Evolutionary conservation across 2,329 filamentous ascomycete genomes (phyloP).

Genomic region (Knufia petricola): DNA sequence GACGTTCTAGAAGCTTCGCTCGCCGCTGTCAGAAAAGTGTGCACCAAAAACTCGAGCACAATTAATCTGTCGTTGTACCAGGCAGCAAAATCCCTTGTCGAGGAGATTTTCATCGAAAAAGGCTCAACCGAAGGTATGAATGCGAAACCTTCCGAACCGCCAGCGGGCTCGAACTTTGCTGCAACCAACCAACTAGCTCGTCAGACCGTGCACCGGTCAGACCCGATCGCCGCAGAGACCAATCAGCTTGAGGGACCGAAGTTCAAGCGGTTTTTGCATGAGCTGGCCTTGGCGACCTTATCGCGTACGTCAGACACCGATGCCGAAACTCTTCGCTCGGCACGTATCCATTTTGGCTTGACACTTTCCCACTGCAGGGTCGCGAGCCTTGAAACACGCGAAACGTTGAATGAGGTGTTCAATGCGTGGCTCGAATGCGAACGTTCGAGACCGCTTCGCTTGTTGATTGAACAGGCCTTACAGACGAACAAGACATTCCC

Average conservation of each 20-base stretch:
- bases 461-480: conserved; percentile 12
- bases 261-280: conserved; percentile 7
- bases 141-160: not conserved
- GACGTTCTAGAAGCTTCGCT: conserved; percentile 16
- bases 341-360: conserved; percentile 18
- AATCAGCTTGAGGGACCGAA: not conserved
- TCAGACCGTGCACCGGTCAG: too few species aligned
- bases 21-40: conserved; percentile 14
- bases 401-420: conserved; percentile 20
- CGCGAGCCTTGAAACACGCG: conserved; percentile 7
- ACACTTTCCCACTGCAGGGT: conserved; percentile 13
- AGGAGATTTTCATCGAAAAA: conserved; percentile 6
- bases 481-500: not conserved
- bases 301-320: conserved; percentile 12
- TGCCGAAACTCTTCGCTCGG: conserved; percentile 15
- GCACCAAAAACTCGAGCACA: conserved; percentile 7
- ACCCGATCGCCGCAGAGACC: not conserved
- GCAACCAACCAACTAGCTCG: not conserved
- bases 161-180: not conserved
- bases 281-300: conserved; percentile 10
- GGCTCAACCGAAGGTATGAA: not conserved
- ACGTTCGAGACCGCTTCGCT: conserved; percentile 28
- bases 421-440: conserved; percentile 31
- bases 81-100: conserved; percentile 15
- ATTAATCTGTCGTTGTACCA: conserved; percentile 17